A percentile compares a stretch with the other conserved stretches of the same genome.
Evolutionary conservation across 768 basidiomycete genomes (phyloP).

Genomic region (Daedaleopsis sinensis): DNA sequence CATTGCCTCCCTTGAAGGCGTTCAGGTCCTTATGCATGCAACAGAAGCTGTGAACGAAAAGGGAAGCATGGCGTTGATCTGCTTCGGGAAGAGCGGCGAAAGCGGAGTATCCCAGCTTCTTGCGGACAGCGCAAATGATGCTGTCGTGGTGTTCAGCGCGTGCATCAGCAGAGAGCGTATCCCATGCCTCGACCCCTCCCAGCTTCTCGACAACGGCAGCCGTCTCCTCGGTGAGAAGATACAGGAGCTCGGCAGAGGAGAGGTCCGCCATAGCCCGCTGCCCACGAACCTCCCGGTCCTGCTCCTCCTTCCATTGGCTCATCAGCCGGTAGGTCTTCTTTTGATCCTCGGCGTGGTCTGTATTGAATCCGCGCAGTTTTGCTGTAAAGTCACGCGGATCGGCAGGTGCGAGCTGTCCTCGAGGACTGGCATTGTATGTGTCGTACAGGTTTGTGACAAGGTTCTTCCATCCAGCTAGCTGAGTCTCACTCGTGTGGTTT

Average conservation of each 20-base stretch:
- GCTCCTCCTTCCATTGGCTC: constrained; percentile 5
- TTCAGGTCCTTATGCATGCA: constrained; percentile 45
- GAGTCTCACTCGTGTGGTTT: constrained; percentile 32
- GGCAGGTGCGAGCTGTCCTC: constrained; percentile 10
- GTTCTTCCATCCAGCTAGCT: constrained; percentile 26
- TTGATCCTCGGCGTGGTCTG: constrained; percentile 36
- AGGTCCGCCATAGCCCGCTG: not conserved
- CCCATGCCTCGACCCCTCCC: constrained; percentile 19
- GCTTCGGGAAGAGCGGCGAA: constrained; percentile 17
- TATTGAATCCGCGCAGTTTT: constrained; percentile 25
- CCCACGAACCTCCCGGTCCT: not conserved
- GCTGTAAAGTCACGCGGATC: constrained; percentile 16
- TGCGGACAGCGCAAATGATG: not conserved
- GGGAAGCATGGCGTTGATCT: constrained; percentile 21
- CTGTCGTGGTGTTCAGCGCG: not conserved
- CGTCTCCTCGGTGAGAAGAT: constrained; percentile 19
- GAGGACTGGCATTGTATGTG: constrained; percentile 26
- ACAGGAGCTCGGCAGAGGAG: not conserved
- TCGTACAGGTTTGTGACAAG: constrained; percentile 13
- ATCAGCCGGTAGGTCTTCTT: constrained; percentile 27
- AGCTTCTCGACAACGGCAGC: constrained; percentile 14
- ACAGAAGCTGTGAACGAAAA: constrained; percentile 42
- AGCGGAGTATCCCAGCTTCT: constrained; percentile 15
- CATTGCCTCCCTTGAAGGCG: constrained; percentile 34
- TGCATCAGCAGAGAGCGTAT: not conserved